Conservation (phyloP, 73 alveolate genomes). For the Paraurostyla sp. region DNA sequence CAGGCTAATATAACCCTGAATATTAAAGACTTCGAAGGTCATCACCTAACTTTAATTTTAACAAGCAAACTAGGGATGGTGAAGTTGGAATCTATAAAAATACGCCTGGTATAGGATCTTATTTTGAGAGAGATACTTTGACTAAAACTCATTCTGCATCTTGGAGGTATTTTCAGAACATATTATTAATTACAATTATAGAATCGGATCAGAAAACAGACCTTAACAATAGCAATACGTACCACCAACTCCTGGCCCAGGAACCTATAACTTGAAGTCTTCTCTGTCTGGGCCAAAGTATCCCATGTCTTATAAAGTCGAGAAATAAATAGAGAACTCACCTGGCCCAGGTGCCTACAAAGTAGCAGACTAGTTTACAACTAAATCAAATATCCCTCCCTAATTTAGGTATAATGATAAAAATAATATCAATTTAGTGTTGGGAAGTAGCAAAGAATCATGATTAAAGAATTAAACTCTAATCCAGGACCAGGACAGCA, state of each 20-base stretch:
- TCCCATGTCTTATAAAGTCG: background rate
- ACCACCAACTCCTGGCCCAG: constrained; percentile 60
- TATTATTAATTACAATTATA: too few species aligned
- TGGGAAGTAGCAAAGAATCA: background rate
- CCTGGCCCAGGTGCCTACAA: constrained; percentile 57
- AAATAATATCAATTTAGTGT: background rate
- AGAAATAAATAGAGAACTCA: background rate
- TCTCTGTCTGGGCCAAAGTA: constrained; percentile 48
- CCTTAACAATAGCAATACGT: constrained; percentile 30
- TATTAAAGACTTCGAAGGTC: background rate
- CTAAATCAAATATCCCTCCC: background rate
- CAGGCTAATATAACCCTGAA: constrained; percentile 37
- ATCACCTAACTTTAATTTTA: constrained; percentile 38
- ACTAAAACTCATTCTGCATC: constrained; percentile 52
- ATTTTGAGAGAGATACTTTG: constrained; percentile 14
- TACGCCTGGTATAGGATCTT: constrained; percentile 14
- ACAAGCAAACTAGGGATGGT: constrained; percentile 33
- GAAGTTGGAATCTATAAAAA: background rate
- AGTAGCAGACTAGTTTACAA: background rate
- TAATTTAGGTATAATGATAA: background rate
- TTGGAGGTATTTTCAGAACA: background rate
- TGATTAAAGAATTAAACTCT: constrained; percentile 8
- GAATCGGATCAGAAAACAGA: constrained; percentile 46
- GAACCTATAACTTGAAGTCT: background rate
- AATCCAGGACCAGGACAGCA: constrained; percentile 52